These are phyloP conservation scores for Populus pruinosa DNA, from an alignment of 345 rosid genomes.

Conservation along the genomic window DNA sequence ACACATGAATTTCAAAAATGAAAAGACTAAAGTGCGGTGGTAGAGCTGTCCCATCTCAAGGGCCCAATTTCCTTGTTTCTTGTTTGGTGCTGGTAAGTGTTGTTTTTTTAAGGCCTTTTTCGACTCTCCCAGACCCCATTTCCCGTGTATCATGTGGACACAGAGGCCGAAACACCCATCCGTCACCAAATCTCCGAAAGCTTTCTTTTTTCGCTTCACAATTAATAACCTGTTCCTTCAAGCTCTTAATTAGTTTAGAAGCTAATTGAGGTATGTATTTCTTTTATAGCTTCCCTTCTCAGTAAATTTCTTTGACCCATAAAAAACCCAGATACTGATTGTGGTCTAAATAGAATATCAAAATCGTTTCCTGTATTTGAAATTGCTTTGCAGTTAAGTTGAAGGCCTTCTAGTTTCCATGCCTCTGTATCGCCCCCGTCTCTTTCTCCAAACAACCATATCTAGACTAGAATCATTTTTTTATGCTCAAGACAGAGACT, in stretches of 20 bases:
- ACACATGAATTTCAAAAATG: background rate
- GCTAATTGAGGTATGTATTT: background rate
- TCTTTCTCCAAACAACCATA: conserved; percentile 1
- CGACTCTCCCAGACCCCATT: background rate
- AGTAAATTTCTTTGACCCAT: background rate
- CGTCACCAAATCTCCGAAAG: background rate
- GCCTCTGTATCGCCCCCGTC: background rate
- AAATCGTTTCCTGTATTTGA: background rate
- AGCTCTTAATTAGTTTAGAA: background rate
- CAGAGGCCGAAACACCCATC: background rate
- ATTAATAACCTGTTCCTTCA: background rate
- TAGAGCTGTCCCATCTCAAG: conserved; percentile 9
- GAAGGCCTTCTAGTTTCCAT: background rate
- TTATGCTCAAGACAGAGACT: background rate
- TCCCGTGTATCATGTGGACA: background rate
- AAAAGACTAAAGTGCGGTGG: conserved; percentile 4
- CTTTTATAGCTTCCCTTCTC: background rate
- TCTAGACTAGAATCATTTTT: background rate
- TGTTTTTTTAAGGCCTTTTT: background rate
- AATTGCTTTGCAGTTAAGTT: conserved; percentile 14
- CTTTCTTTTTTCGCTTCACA: background rate
- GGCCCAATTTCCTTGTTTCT: background rate
- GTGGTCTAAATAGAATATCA: background rate
- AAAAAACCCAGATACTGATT: background rate
- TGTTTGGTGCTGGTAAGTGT: background rate